Conservation (phyloP, 495 filamentous ascomycete genomes). For the Neurospora sublineolata region DNA sequence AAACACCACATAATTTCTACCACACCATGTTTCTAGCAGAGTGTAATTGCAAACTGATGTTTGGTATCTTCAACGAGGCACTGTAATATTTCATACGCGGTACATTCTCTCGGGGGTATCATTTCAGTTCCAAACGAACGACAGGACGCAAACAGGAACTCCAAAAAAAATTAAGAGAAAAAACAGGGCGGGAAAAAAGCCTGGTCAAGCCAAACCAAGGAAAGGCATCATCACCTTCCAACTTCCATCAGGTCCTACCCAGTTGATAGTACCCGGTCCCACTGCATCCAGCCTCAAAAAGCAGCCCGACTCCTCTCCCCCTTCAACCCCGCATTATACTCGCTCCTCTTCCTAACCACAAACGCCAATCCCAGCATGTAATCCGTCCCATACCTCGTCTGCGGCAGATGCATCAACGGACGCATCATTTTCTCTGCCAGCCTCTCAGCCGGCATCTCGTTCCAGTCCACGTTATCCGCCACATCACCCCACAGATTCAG, state of each 20-base stretch:
- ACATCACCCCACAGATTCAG: constrained; percentile 35
- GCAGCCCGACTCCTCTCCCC: constrained; percentile 23
- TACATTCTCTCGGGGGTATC: not conserved
- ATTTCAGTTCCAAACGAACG: not conserved
- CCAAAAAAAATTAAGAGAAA: not conserved
- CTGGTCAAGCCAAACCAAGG: not conserved
- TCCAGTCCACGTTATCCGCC: constrained; percentile 20
- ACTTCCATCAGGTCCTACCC: not conserved
- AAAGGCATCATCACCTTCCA: not conserved
- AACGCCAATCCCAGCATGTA: constrained; percentile 33
- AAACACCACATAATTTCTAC: too few relatives aligned
- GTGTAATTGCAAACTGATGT: not conserved
- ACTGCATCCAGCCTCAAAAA: constrained; percentile 4
- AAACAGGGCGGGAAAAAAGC: not conserved
- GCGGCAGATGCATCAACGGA: constrained; percentile 27
- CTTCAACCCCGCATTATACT: constrained; percentile 23
- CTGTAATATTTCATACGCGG: not conserved
- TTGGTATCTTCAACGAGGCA: not conserved
- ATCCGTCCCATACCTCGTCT: constrained; percentile 23
- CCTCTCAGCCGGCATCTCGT: constrained; percentile 36
- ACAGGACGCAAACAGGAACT: not conserved
- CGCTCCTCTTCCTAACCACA: constrained; percentile 32
- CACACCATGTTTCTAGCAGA: too few relatives aligned
- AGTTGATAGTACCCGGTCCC: not conserved
- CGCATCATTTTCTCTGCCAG: constrained; percentile 28